These are phyloP conservation scores for Eleusine indica DNA, from an alignment of 176 grass and related monocot species.

Conservation along the genomic window DNA sequence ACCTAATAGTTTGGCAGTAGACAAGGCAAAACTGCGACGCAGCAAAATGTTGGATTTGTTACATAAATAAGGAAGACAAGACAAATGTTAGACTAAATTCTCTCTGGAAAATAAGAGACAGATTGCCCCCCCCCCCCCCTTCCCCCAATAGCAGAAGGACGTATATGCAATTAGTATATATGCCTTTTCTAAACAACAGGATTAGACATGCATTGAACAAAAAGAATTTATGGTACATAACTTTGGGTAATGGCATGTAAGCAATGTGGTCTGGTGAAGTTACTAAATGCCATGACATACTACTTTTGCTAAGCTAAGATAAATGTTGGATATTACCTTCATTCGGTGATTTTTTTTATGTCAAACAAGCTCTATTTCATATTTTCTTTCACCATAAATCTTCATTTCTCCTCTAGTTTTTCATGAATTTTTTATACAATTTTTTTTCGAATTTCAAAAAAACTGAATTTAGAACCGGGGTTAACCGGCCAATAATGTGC, in stretches of 20 bases:
- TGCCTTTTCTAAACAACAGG: too few relatives aligned
- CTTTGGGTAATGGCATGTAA: not conserved
- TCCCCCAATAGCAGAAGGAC: not conserved
- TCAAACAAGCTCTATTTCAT: too few relatives aligned
- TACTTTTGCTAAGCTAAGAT: constrained; percentile 15
- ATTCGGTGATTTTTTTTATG: not conserved
- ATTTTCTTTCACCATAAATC: too few relatives aligned
- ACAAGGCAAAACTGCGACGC: constrained; percentile 7
- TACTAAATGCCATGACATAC: not conserved
- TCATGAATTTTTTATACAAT: too few relatives aligned
- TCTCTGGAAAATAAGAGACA: not conserved
- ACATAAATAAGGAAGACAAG: not conserved
- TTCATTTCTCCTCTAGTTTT: too few relatives aligned
- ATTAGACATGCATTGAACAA: too few relatives aligned
- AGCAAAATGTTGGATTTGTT: not conserved
- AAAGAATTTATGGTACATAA: too few relatives aligned
- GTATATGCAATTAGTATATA: not conserved
- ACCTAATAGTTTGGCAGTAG: not conserved
- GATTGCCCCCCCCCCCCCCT: too few relatives aligned
- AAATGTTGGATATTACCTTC: constrained; percentile 61
- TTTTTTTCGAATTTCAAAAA: too few relatives aligned
- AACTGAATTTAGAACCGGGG: too few relatives aligned
- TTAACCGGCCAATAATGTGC: too few relatives aligned
- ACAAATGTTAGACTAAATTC: not conserved
- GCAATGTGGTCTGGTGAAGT: not conserved